Base-by-base conservation (phyloP, 768 basidiomycete genomes). In the Xerocomellus chrysenteron region DNA sequence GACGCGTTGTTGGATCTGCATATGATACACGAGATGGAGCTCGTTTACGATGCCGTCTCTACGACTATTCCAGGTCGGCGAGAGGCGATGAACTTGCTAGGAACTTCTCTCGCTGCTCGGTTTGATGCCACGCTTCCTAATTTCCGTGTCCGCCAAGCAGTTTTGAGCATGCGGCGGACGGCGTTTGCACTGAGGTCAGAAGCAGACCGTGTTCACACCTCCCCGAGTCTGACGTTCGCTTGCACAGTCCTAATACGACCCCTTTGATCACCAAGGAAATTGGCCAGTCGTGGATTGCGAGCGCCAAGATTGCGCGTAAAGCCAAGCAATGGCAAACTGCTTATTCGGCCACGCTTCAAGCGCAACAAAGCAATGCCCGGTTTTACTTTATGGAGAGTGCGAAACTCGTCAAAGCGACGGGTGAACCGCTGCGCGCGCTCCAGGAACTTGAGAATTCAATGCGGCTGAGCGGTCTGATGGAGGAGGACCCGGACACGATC, bases 321-420 rank as follows among this genome's bases (percentile, higher is more conserved):
- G 91, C 94, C 4, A 90, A 92, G 0, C 94, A 98, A 68, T 87
- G 85, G 79, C 96, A 98, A 74, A 98, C 96, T 0, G 94, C 97
- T 2, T 99, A 98, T 69, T 97, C 92, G 65, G 94, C 97, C 7
- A 84, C 90, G 60, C 80, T 99, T 0, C 97, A 99, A 73, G 93
- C 94, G 0, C 82, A 86, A 54, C 87, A 92, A 65, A 79, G 77
- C 59, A 79, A 83, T 21, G 81, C 85, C 1, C 80, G 81, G 0
- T 94, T 88, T 67, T 83, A 87, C 17, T 97, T 95, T 73, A 79
- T 98, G 48, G 91, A 98, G 68, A 93, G 87, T 65, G 91, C 92
- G 1, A 98, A 93, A 69, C 82, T 98, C 5, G 75, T 90, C 56
- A 87, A 87, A 60, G 84, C 84, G 4, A 84, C 79, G 39, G 93